Conservation (phyloP, 371 early-diverging fungal species). For the Syncephalastrum contaminatum region DNA sequence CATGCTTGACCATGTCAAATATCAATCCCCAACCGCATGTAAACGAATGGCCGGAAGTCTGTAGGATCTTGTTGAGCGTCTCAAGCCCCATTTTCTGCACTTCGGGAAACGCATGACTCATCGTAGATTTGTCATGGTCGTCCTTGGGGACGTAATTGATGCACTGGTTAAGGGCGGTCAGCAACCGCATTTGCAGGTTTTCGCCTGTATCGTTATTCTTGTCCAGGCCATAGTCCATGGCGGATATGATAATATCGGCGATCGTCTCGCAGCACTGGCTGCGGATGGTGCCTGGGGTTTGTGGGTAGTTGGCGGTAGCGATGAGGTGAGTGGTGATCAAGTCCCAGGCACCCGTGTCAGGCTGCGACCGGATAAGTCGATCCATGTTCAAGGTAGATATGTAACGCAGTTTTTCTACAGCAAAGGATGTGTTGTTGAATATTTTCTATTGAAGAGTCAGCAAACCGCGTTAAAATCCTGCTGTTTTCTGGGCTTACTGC, state of each 20-base stretch:
- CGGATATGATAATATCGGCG: constrained; percentile 74
- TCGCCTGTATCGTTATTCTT: constrained; percentile 53
- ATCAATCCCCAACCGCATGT: constrained; percentile 86
- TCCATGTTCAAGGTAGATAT: constrained; percentile 70
- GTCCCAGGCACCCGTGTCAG: constrained; percentile 61
- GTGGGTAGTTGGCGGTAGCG: constrained; percentile 69
- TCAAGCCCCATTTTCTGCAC: constrained; percentile 87
- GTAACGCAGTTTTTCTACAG: constrained; percentile 79
- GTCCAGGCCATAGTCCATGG: constrained; percentile 65
- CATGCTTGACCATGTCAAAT: constrained; percentile 82
- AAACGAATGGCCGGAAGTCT: constrained; percentile 89
- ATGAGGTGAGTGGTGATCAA: constrained; percentile 76
- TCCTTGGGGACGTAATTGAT: constrained; percentile 30
- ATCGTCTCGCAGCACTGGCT: constrained; percentile 83
- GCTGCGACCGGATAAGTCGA: constrained; percentile 59
- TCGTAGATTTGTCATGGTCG: constrained; percentile 14
- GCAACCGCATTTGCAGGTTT: constrained; percentile 53
- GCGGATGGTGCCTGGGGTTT: constrained; percentile 63
- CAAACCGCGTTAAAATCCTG: background rate
- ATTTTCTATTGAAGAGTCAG: constrained; percentile 39
- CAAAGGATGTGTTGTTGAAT: constrained; percentile 78
- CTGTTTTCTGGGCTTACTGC: constrained; percentile 25
- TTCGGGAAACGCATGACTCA: constrained; percentile 47
- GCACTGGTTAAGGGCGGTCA: constrained; percentile 44
- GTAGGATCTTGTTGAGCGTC: constrained; percentile 85